Evolutionary conservation across 1,284 basidiomycete species (phyloP).

Genomic region (Ceratobasidium sp.): DNA sequence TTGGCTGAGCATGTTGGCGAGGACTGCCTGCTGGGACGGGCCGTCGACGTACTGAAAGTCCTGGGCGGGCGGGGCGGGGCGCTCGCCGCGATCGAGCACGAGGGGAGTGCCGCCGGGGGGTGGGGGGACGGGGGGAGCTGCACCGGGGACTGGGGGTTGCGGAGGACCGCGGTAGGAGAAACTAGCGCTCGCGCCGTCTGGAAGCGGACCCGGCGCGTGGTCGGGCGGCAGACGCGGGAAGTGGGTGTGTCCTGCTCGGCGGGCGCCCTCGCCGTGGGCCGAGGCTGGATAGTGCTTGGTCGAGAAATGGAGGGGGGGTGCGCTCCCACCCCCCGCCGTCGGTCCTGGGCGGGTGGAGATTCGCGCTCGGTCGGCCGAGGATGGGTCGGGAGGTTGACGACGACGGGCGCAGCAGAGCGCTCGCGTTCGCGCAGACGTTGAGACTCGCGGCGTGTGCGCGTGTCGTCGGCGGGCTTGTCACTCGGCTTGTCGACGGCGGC

Average conservation of each 20-base stretch:
- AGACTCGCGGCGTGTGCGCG: background rate
- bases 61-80: background rate
- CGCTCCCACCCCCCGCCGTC: background rate
- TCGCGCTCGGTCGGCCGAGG: background rate
- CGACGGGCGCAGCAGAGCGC: background rate
- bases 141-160: conserved; percentile 17
- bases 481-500: background rate
- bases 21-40: conserved; percentile 22
- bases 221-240: conserved; percentile 28
- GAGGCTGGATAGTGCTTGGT: conserved; percentile 22
- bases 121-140: conserved; percentile 15
- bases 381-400: conserved; percentile 7
- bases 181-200: conserved; percentile 28
- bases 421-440: background rate
- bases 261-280: conserved; percentile 14
- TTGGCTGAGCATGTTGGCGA: conserved; percentile 36
- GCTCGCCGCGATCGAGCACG: conserved; percentile 27
- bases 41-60: conserved; percentile 13
- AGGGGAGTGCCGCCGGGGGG: conserved; percentile 23
- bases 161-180: conserved; percentile 32
- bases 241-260: conserved; percentile 9
- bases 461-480: background rate
- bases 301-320: conserved; percentile 9
- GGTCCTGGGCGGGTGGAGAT: background rate
- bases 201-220: conserved; percentile 17